Conservation (phyloP, 805 yeast genomes). For the Candida insectalens region DNA sequence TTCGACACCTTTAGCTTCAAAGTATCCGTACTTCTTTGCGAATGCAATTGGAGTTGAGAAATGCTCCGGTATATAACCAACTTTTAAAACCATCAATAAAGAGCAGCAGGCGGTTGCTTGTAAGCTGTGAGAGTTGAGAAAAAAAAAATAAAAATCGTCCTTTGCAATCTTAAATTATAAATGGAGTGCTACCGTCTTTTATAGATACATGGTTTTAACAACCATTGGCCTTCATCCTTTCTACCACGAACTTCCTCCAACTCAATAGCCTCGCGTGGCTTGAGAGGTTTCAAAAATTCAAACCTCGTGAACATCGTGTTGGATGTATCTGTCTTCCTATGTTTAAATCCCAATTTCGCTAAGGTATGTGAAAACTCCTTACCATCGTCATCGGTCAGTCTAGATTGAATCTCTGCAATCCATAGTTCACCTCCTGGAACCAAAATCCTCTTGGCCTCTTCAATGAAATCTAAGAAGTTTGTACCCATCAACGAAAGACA, state of each 20-base stretch:
- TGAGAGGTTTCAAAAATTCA: conserved; percentile 84
- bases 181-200: conserved; percentile 66
- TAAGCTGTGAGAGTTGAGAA: too few species aligned
- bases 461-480: conserved; percentile 82
- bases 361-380: conserved; percentile 74
- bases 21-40: conserved; percentile 54
- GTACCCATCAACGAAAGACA: conserved; percentile 97
- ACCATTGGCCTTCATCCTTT: conserved; percentile 74
- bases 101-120: not conserved
- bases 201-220: conserved; percentile 92
- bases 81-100: conserved; percentile 26
- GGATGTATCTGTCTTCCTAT: conserved; percentile 73
- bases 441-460: conserved; percentile 80
- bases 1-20: conserved; percentile 32
- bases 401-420: conserved; percentile 95
- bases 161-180: too few species aligned
- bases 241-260: conserved; percentile 42
- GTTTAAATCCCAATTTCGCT: conserved; percentile 76
- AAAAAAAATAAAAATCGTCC: too few species aligned
- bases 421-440: conserved; percentile 91
- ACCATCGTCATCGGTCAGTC: conserved; percentile 71
- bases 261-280: conserved; percentile 55
- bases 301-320: conserved; percentile 94
- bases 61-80: conserved; percentile 89
- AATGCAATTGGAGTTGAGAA: conserved; percentile 80